Evolutionary conservation across 108 stramenopile genomes (phyloP).

Genomic region (Aurantiochytrium sp.): DNA sequence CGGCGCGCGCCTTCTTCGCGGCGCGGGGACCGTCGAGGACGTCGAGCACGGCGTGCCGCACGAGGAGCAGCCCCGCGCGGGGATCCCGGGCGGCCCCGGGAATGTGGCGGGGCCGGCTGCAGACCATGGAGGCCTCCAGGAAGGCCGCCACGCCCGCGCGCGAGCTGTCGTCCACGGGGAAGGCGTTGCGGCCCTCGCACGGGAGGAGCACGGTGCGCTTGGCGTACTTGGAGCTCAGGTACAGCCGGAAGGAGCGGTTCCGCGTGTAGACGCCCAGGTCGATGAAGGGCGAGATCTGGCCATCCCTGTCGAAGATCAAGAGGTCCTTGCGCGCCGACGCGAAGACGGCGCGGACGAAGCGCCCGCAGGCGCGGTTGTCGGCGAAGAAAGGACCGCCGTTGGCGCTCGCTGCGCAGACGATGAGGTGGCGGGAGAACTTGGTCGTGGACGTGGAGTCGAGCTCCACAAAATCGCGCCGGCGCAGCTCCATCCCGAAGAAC

Average conservation of each 20-base stretch:
- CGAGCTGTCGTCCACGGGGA: neutral
- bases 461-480: slow-evolving; percentile 40
- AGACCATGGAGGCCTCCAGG: neutral
- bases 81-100: too few species aligned
- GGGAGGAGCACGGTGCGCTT: slow-evolving; percentile 28
- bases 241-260: slow-evolving; percentile 54
- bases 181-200: neutral
- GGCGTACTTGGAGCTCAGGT: slow-evolving; percentile 41
- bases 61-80: too few species aligned
- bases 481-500: neutral
- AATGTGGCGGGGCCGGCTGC: too few species aligned
- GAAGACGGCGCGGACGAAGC: neutral
- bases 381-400: neutral
- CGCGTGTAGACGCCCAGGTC: slow-evolving; percentile 42
- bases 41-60: too few species aligned
- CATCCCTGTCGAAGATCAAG: neutral
- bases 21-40: too few species aligned
- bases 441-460: slow-evolving; percentile 51
- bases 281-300: neutral
- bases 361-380: slow-evolving; percentile 12
- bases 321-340: neutral
- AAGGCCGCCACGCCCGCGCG: neutral
- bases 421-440: slow-evolving; percentile 55
- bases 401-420: slow-evolving; percentile 32
- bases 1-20: too few species aligned